Conservation (phyloP, 2,329 filamentous ascomycete genomes). For the Emmonsia crescens region DNA sequence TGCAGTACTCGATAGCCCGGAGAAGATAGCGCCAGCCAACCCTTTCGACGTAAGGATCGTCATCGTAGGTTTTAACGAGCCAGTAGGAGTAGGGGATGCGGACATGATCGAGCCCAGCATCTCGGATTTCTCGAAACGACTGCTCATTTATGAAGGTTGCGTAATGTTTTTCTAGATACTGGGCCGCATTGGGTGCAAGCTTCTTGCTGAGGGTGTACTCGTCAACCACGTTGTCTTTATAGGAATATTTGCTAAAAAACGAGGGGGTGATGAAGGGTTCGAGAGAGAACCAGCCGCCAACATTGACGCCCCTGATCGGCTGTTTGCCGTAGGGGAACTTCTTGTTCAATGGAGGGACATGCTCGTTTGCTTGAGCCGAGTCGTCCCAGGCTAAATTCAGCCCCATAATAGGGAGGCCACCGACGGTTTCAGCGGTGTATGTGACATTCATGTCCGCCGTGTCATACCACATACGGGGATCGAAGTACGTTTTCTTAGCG, state of each 20-base stretch:
- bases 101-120: constrained; percentile 90
- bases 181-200: constrained; percentile 55
- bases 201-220: constrained; percentile 70
- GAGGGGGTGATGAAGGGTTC: constrained; percentile 96
- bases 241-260: constrained; percentile 60
- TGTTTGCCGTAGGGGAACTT: constrained; percentile 66
- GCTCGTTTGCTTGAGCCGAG: constrained; percentile 61
- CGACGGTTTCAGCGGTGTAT: constrained; percentile 75
- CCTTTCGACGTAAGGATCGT: constrained; percentile 76
- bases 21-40: constrained; percentile 90
- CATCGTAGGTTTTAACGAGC: constrained; percentile 75
- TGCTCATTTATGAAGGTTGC: constrained; percentile 74
- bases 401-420: constrained; percentile 83
- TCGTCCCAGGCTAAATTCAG: constrained; percentile 81
- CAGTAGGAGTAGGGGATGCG: constrained; percentile 93
- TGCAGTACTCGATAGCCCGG: constrained; percentile 83
- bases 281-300: constrained; percentile 87
- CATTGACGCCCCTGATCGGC: constrained; percentile 79
- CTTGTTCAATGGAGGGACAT: constrained; percentile 67
- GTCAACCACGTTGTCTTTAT: constrained; percentile 60
- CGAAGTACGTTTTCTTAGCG: constrained; percentile 65
- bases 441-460: constrained; percentile 89
- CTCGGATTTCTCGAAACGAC: constrained; percentile 73
- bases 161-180: constrained; percentile 81
- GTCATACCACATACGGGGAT: constrained; percentile 86